Conservation (phyloP, 208 protist species). For the Trypanosoma boissoni region DNA sequence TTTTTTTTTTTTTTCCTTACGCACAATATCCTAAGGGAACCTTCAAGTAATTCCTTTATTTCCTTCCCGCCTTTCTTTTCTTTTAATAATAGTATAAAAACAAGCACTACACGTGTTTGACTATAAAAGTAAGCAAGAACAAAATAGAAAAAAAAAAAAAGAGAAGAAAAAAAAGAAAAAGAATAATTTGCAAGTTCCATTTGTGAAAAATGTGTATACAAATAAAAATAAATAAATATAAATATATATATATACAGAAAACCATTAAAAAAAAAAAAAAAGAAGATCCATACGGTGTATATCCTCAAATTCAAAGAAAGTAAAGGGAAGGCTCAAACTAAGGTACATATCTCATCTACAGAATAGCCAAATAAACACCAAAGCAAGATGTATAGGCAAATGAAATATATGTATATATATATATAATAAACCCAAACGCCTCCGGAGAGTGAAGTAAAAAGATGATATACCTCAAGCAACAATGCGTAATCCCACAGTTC, state of each 20-base stretch:
- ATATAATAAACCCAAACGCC: too few relatives aligned
- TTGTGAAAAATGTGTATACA: not conserved
- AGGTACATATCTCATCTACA: too few relatives aligned
- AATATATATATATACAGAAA: constrained; percentile 13
- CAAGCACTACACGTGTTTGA: constrained; percentile 5
- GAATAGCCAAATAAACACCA: too few relatives aligned
- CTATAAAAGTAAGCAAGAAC: constrained; percentile 10
- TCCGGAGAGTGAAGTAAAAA: too few relatives aligned
- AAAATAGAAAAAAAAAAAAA: constrained; percentile 1
- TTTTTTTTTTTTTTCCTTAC: constrained; percentile 9
- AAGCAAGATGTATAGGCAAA: too few relatives aligned
- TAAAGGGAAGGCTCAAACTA: too few relatives aligned
- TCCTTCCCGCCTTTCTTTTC: not conserved
- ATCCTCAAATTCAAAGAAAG: constrained; percentile 10
- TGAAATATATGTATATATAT: too few relatives aligned
- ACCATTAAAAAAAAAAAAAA: constrained; percentile 8
- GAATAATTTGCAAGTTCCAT: not conserved
- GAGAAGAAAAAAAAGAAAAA: constrained; percentile 1
- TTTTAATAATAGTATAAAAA: constrained; percentile 12
- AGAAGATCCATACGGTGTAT: not conserved
- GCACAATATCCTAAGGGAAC: not conserved
- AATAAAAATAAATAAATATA: constrained; percentile 16
- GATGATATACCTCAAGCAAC: too few relatives aligned
- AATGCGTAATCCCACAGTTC: too few relatives aligned
- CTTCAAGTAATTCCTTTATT: not conserved